Conservation (phyloP, 208 protist genomes). For the Crithidia thermophila region DNA sequence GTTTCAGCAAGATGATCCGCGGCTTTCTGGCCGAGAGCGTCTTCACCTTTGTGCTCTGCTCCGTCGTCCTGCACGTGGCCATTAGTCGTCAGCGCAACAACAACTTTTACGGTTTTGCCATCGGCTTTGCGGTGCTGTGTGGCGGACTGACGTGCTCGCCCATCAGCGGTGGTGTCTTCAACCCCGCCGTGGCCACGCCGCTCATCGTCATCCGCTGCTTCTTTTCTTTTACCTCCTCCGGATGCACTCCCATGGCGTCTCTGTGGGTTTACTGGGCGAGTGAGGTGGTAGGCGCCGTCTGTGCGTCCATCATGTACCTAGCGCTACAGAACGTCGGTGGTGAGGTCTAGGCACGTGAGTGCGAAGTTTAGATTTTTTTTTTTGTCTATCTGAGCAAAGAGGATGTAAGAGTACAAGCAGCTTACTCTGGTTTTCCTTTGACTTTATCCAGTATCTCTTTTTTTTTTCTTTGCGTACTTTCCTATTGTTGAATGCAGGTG, state of each 20-base stretch:
- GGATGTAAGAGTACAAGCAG: too few species aligned
- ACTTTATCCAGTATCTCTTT: too few species aligned
- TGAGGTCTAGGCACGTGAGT: constrained; percentile 8
- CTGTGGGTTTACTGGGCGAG: constrained; percentile 74
- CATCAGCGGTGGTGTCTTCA: constrained; percentile 80
- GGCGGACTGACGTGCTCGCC: constrained; percentile 59
- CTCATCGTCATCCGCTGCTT: constrained; percentile 74
- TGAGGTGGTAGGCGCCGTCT: constrained; percentile 65
- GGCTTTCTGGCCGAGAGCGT: constrained; percentile 78
- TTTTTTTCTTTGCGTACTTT: not conserved
- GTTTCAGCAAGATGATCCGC: constrained; percentile 64
- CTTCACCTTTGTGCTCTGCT: constrained; percentile 84
- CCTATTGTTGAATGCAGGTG: too few species aligned
- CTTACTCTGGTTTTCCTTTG: too few species aligned
- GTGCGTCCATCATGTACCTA: constrained; percentile 75
- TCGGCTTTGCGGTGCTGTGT: constrained; percentile 75
- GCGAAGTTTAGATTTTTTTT: not conserved
- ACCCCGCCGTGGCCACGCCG: constrained; percentile 68
- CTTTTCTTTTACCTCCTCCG: constrained; percentile 43
- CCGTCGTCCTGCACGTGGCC: constrained; percentile 77
- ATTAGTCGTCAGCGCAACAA: constrained; percentile 67
- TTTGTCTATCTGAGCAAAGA: not conserved
- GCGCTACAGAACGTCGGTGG: constrained; percentile 63
- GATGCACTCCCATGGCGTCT: constrained; percentile 62
- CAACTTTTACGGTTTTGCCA: constrained; percentile 84